Conservation (phyloP, 2,329 filamentous ascomycete genomes). For the Trichothecium sympodiale region DNA sequence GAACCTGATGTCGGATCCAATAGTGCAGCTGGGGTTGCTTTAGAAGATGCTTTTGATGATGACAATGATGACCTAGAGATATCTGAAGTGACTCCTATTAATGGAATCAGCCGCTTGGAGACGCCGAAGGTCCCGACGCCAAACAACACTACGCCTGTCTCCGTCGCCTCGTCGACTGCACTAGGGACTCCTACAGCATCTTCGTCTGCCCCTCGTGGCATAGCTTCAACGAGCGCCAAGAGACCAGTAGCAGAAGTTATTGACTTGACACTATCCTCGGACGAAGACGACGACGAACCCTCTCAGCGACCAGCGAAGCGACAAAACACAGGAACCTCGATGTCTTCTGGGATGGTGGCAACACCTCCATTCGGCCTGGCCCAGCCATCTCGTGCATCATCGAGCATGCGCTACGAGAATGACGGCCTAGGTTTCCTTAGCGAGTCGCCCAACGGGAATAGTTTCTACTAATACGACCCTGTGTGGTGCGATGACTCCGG, state of each 20-base stretch:
- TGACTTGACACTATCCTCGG: constrained; percentile 45
- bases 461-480: too few relatives aligned
- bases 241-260: constrained; percentile 42
- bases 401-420: constrained; percentile 13
- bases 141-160: constrained; percentile 25
- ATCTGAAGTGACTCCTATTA: constrained; percentile 26
- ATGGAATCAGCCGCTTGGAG: constrained; percentile 21
- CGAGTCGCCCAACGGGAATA: constrained; percentile 8
- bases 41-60: constrained; percentile 13
- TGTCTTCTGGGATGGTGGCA: too few relatives aligned
- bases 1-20: constrained; percentile 14
- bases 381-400: constrained; percentile 8
- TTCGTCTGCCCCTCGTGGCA: constrained; percentile 21
- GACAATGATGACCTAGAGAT: constrained; percentile 42
- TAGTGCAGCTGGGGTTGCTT: neutral
- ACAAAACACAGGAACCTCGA: constrained; percentile 14
- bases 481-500: too few relatives aligned
- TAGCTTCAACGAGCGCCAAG: constrained; percentile 30
- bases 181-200: constrained; percentile 16
- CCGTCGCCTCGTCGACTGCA: constrained; percentile 8
- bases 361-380: too few relatives aligned
- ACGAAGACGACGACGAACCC: constrained; percentile 41
- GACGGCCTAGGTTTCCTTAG: constrained; percentile 10
- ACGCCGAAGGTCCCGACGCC: constrained; percentile 25
- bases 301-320: constrained; percentile 36